These are phyloP conservation scores for Pseudevernia furfuracea DNA, from an alignment of 495 filamentous ascomycete genomes.

Conservation along the genomic window DNA sequence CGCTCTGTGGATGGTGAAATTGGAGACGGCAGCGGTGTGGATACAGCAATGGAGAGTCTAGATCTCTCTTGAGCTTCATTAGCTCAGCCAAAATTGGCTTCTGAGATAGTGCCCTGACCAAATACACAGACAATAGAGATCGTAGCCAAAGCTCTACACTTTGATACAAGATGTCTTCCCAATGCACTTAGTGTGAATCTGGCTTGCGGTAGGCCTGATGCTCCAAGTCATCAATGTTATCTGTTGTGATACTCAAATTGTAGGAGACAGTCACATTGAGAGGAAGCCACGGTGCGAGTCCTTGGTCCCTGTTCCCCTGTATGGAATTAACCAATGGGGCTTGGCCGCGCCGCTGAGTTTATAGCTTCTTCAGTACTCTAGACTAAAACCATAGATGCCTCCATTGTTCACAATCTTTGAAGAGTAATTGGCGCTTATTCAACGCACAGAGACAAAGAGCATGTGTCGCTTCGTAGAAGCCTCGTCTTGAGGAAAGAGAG, in stretches of 20 bases:
- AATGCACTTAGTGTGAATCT: background rate
- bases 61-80: background rate
- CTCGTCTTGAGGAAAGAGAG: background rate
- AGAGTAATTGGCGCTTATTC: background rate
- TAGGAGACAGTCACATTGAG: background rate
- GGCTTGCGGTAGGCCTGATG: background rate
- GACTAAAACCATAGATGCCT: background rate
- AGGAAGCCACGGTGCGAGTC: background rate
- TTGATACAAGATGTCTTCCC: background rate
- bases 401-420: background rate
- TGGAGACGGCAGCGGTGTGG: background rate
- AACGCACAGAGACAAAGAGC: background rate
- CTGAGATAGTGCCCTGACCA: background rate
- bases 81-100: background rate
- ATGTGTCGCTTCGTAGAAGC: background rate
- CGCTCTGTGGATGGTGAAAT: background rate
- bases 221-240: background rate
- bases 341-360: background rate
- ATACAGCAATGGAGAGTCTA: background rate
- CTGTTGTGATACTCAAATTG: background rate
- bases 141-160: background rate
- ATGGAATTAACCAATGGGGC: background rate
- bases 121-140: background rate
- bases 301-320: background rate
- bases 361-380: background rate